Percentiles rank a stretch among this genome's conserved stretches.
phyloP scores from a whole-genome alignment of 768 basidiomycete genomes.

The Auriscalpium microsporum region DNA sequence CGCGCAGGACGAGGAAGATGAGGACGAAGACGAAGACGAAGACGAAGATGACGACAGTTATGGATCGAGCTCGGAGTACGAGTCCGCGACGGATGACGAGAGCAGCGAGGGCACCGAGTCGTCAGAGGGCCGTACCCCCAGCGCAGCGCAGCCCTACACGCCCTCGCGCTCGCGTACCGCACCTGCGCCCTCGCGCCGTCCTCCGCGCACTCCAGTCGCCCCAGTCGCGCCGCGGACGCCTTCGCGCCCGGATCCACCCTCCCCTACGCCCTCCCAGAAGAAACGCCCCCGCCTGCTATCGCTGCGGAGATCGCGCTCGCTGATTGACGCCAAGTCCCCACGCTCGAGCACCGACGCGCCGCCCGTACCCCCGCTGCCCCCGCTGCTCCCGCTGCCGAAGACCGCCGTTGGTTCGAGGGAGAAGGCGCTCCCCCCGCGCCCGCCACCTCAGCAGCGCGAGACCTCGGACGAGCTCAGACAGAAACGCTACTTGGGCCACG shows the following conservation, averaged over 20 bases:
- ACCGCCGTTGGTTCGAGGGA: constrained; percentile 20
- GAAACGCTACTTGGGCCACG: constrained; percentile 3
- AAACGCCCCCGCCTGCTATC: constrained; percentile 10
- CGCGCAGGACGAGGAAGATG: constrained; percentile 44
- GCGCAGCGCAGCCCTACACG: neutral
- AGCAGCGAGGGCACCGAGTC: too few relatives aligned
- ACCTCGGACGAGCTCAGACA: neutral
- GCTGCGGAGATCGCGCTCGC: constrained; percentile 34
- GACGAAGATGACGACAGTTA: constrained; percentile 34
- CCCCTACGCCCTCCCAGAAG: constrained; percentile 2
- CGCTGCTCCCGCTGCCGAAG: constrained; percentile 15
- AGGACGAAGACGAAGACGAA: constrained; percentile 32
- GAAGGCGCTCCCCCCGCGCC: constrained; percentile 36
- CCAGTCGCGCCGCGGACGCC: neutral
- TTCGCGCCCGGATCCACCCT: constrained; percentile 5
- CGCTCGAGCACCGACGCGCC: constrained; percentile 28
- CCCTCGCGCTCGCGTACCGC: constrained; percentile 16
- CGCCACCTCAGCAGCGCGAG: constrained; percentile 6
- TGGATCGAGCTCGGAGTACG: constrained; percentile 9
- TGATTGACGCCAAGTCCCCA: constrained; percentile 22
- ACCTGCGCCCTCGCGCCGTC: neutral
- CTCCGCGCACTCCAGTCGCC: neutral
- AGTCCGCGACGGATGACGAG: constrained; percentile 4
- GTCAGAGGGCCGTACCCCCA: too few relatives aligned
- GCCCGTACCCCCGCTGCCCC: constrained; percentile 24